Evolutionary conservation across 2,329 filamentous ascomycete genomes (phyloP), one percentile per base, ranked within the genome.

Genomic region (Fusarium continuum): DNA sequence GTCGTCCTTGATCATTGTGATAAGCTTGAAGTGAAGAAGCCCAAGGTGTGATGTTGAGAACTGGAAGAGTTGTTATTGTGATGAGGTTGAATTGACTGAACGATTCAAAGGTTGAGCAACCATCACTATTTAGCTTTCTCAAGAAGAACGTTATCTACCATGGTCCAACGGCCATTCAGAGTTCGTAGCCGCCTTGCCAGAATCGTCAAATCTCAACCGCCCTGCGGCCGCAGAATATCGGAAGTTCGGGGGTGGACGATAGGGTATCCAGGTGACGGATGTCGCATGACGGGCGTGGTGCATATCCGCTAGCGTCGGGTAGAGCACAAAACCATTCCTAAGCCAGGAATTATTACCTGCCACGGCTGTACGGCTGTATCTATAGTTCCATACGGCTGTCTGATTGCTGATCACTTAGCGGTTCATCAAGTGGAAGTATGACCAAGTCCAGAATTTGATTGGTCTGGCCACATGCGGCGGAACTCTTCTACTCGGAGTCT

Each of bases 271-370:
- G 56, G 41, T 61, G 55, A 36, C 56, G 55, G 56, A 47, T 49
- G 41, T 22, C 19, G 29, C 41, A 9, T 29, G 9, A 46, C 45
- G 53, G 45, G 32, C 23, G 29, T 36, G 22, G 49, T 47, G 11
- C 16, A 4, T 67, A 66, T 38, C 63, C 63, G 63, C 63, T 66
- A 50, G 59, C 25, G 54, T 61, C 63, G 63, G 63, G 41, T 67
- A 66, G 53, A 38, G 58, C 63, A 66, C 63, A 53, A 38, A 32
- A 10, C 13, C 14, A 0, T n/a, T 32, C n/a, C n/a, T n/a, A n/a
- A n/a, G n/a, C n/a, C n/a, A n/a, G n/a, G n/a, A n/a, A n/a, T n/a
- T n/a, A n/a, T n/a, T n/a, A n/a, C n/a, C n/a, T n/a, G n/a, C n/a
- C n/a, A n/a, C n/a, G n/a, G n/a, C n/a, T n/a, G n/a, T n/a, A n/a